Evolutionary conservation across 805 yeast species (phyloP).

Genomic region (Henningerozyma blattae): DNA sequence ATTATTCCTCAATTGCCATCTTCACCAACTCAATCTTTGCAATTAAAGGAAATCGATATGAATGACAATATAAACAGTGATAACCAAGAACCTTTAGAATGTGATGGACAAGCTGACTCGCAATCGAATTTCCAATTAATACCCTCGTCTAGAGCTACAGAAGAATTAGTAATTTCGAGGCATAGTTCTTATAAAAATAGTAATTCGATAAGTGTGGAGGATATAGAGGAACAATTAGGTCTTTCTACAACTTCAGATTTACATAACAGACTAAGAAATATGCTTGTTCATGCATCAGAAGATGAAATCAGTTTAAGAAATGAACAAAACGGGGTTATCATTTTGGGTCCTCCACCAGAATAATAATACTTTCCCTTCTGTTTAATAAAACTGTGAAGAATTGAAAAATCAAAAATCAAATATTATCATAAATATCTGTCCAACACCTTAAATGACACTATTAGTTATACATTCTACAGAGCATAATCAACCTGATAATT

Average conservation of each 20-base stretch:
- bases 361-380: too few species aligned
- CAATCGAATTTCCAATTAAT: too few species aligned
- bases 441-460: too few species aligned
- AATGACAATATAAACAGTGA: not conserved
- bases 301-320: conserved; percentile 19
- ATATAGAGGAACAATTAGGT: conserved; percentile 10
- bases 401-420: too few species aligned
- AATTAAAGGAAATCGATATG: not conserved
- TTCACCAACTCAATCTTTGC: not conserved
- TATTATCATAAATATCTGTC: too few species aligned
- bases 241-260: conserved; percentile 20
- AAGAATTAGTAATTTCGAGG: too few species aligned
- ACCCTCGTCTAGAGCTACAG: too few species aligned
- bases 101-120: too few species aligned
- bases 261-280: conserved; percentile 18
- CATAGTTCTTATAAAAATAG: conserved; percentile 4
- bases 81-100: not conserved
- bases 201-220: conserved; percentile 10
- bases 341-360: conserved; percentile 19
- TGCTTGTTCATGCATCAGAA: conserved; percentile 16
- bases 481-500: too few species aligned
- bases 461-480: too few species aligned
- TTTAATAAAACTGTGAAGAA: too few species aligned
- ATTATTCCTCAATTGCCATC: conserved; percentile 10
- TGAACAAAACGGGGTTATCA: conserved; percentile 22